Base-by-base conservation (phyloP, 2,329 filamentous ascomycete genomes). In the Fusarium mangiferae region DNA sequence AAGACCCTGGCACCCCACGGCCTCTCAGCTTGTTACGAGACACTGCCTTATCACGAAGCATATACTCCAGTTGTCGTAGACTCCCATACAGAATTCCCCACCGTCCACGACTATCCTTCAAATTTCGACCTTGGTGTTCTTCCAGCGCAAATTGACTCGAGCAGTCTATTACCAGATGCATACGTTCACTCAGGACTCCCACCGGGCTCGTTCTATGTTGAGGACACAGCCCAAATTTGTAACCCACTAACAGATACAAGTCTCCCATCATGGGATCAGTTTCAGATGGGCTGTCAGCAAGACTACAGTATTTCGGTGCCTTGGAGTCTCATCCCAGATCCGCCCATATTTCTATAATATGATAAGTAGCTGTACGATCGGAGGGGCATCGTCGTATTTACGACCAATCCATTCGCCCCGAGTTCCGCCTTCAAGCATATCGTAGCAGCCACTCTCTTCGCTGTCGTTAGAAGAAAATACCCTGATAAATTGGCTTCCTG, bases 141-240 rank as follows among this genome's bases (percentile, higher is more conserved):
- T 7, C 22, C 11, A 30, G 3, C 22, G 14, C 3, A 49, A 7
- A 30, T n/a, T 9, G 46, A 7, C 7, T 30, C n/a, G 3, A 9
- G 2, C 9, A 13, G 28, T n/a, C 28, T 30, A n/a, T 15, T n/a
- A 5, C 28, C 28, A 3, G 11, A n/a, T 30, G 20, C 5, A 13
- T 6, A 14, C 17, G 0, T 12, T 9, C 3, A 17, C 28, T 18
- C 46, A 3, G 15, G 28, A n/a, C 9, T 30, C 11, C 0, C 4
- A 3, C 15, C 46, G 17, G 28, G n/a, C 22, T 13, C 28, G 8
- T 30, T 49, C 3, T 49, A 30, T 13, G 22, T 13, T 17, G 28
- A n/a, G 22, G 15, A 49, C 10, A 1, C 28, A 6, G 10, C 20
- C 11, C 22, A 30, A 18, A 49, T 30, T 7, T 49, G 10, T 28